Evolutionary conservation across 2,329 filamentous ascomycete genomes (phyloP), one percentile per base, ranked within the genome.

Genomic region (Penicillium sp.): DNA sequence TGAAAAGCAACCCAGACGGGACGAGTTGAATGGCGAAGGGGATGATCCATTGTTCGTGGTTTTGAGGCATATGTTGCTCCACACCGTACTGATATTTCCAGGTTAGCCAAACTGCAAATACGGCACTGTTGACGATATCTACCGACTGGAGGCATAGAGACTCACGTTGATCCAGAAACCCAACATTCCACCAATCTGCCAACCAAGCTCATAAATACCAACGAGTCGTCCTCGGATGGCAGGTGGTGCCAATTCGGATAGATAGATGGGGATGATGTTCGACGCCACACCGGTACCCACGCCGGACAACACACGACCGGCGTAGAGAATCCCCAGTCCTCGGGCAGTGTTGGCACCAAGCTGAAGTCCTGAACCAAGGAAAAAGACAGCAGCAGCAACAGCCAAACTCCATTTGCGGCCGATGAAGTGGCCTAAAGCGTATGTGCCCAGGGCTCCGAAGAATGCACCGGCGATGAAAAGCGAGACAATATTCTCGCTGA

Each of bases 391-490:
- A 4, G 79, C 73, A 66, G 85, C 88, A 46, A 86, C 61, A 53
- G 83, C 76, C 11, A 91, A 76, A 27, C 82, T 84, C 70, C 77
- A 81, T 65, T 83, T 83, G 35, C 87, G 82, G 34, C 87, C 88
- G 47, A 85, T 70, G 67, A 80, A 87, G 75, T 86, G 84, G 19
- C 81, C 83, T 14, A 84, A 79, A 19, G 73, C 77, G 59, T 88
- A 90, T 58, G 84, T 86, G 53, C 80, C 78, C 16, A 89, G 69
- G 26, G 84, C 83, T 51, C 89, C 88, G 65, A 91, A 91, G 76
- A 92, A 91, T 57, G 88, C 88, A 56, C 88, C 88, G n/a, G 88
- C 89, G 70, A 91, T 88, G 75, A 89, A 91, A 35, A 88, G 81
- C 10, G 86, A 90, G 49, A 91, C 88, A 57, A 91, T 90, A 69